Conservation (phyloP, 2,329 filamentous ascomycete genomes). For the Fusarium sp. region DNA sequence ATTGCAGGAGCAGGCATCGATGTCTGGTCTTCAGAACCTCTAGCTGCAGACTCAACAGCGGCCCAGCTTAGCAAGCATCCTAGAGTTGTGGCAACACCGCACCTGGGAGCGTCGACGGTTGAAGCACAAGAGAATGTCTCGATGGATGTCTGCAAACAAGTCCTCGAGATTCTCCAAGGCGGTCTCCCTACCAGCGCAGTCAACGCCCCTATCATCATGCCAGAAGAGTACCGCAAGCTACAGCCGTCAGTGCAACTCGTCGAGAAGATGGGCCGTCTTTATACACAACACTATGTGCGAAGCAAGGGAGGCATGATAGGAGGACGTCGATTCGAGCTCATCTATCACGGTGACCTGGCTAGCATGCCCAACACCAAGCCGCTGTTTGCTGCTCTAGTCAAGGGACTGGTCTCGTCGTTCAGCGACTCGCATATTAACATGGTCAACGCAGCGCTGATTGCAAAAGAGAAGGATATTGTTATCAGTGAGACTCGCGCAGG, state of each 20-base stretch:
- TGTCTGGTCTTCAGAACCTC: constrained; percentile 82
- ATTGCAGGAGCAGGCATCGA: constrained; percentile 83
- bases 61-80: constrained; percentile 73
- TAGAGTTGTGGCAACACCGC: constrained; percentile 80
- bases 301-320: constrained; percentile 60
- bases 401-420: constrained; percentile 77
- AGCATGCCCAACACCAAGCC: constrained; percentile 79
- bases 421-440: constrained; percentile 80
- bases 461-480: constrained; percentile 79
- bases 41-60: constrained; percentile 64
- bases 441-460: constrained; percentile 81
- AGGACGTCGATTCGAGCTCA: constrained; percentile 77
- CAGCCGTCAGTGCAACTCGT: constrained; percentile 80
- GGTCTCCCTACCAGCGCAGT: constrained; percentile 80
- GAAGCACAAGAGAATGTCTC: constrained; percentile 89
- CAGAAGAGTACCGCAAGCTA: constrained; percentile 81
- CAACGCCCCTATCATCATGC: constrained; percentile 83
- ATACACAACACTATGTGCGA: constrained; percentile 77
- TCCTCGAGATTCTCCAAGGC: constrained; percentile 76
- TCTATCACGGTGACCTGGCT: constrained; percentile 80
- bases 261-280: constrained; percentile 82
- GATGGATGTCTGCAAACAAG: constrained; percentile 84
- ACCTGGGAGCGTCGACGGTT: constrained; percentile 81
- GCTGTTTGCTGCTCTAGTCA: constrained; percentile 81
- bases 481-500: constrained; percentile 78